These are phyloP conservation scores for Effrenium voratum DNA, from an alignment of 73 alveolate genomes.

Conservation along the genomic window DNA sequence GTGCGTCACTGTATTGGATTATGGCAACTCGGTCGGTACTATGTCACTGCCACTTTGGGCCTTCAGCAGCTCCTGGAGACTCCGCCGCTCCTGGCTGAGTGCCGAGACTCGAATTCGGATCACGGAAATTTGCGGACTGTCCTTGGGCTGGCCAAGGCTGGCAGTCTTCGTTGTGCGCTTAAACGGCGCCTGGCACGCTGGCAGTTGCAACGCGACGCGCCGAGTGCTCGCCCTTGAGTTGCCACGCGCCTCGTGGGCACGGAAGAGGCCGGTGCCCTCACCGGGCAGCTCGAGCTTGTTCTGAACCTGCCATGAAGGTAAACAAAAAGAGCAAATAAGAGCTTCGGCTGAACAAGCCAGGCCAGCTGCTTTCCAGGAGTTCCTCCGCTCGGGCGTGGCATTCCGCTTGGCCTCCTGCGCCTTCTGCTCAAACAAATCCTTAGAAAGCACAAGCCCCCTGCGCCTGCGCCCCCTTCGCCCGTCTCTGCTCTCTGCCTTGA, in stretches of 20 bases:
- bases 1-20: too few relatives aligned
- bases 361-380: slow-evolving; percentile 72
- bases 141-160: slow-evolving; percentile 55
- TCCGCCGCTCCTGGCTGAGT: too few relatives aligned
- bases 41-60: not conserved
- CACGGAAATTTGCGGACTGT: too few relatives aligned
- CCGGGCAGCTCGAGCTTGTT: slow-evolving; percentile 45
- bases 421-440: slow-evolving; percentile 72
- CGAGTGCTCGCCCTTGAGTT: too few relatives aligned
- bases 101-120: too few relatives aligned
- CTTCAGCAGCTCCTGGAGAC: slow-evolving; percentile 74
- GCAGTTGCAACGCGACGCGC: too few relatives aligned
- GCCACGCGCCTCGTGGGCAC: slow-evolving; percentile 43
- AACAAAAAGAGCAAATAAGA: not conserved
- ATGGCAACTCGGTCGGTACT: too few relatives aligned
- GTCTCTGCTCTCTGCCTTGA: slow-evolving; percentile 6
- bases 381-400: slow-evolving; percentile 47
- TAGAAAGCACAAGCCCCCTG: not conserved
- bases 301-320: not conserved
- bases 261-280: slow-evolving; percentile 79
- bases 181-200: slow-evolving; percentile 44
- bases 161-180: slow-evolving; percentile 45
- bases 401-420: slow-evolving; percentile 40
- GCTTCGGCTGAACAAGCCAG: not conserved
- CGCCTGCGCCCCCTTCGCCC: not conserved